A percentile compares a stretch with the other conserved stretches of the same genome.
Conservation (phyloP, 805 yeast genomes). For the Starmerella floris region DNA sequence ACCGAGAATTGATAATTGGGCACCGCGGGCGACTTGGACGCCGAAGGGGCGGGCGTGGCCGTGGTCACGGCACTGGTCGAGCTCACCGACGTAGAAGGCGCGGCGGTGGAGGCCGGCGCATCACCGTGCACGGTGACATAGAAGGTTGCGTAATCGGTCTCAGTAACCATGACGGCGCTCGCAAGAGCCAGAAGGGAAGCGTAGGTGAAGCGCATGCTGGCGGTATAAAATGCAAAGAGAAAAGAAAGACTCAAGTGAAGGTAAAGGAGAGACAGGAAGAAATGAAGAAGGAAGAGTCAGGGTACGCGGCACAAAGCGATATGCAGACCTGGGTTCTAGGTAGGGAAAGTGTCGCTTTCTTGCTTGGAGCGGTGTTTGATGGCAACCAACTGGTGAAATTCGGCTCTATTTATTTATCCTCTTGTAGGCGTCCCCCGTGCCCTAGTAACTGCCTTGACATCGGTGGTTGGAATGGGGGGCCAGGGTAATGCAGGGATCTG, state of each 20-base stretch:
- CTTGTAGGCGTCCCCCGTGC: not conserved
- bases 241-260: not conserved
- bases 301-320: no score
- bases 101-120: slow-evolving; percentile 1
- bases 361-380: not conserved
- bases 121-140: slow-evolving; percentile 17
- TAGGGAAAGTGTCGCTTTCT: no score
- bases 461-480: not conserved
- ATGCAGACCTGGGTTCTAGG: no score
- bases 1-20: not conserved
- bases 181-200: slow-evolving; percentile 14
- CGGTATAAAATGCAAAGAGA: not conserved
- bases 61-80: not conserved
- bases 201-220: slow-evolving; percentile 4
- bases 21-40: not conserved
- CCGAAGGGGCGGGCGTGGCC: not conserved
- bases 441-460: no score
- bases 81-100: slow-evolving; percentile 1
- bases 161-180: slow-evolving; percentile 18
- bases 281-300: no score
- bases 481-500: not conserved
- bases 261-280: not conserved
- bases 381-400: not conserved
- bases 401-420: not conserved
- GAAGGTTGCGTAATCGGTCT: slow-evolving; percentile 18